Conservation (phyloP, 352 stramenopile genomes). For the Pythium phragmitis region DNA sequence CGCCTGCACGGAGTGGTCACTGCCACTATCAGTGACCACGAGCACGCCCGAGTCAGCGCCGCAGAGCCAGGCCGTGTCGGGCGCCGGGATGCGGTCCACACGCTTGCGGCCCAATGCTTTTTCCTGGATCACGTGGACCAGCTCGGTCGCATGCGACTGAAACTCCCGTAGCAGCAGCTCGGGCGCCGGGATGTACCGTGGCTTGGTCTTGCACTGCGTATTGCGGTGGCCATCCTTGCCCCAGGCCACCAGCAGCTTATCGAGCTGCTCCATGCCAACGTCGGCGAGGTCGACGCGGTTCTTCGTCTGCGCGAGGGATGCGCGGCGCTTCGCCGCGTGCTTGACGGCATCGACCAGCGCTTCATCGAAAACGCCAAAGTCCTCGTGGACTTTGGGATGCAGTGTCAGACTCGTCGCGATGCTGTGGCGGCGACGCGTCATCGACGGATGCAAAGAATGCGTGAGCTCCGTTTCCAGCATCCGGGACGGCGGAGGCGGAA, state of each 20-base stretch:
- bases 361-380: slow-evolving; percentile 66
- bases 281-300: slow-evolving; percentile 74
- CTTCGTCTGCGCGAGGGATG: slow-evolving; percentile 49
- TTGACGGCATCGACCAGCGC: slow-evolving; percentile 64
- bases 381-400: slow-evolving; percentile 2
- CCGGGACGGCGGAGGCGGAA: background rate
- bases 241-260: slow-evolving; percentile 66
- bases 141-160: slow-evolving; percentile 52
- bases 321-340: slow-evolving; percentile 53
- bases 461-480: slow-evolving; percentile 39
- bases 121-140: slow-evolving; percentile 72
- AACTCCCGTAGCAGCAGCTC: slow-evolving; percentile 74
- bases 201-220: slow-evolving; percentile 60
- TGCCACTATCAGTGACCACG: slow-evolving; percentile 39
- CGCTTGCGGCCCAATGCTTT: slow-evolving; percentile 67
- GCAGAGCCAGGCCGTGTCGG: slow-evolving; percentile 61
- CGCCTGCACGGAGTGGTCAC: slow-evolving; percentile 5
- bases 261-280: slow-evolving; percentile 67
- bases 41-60: slow-evolving; percentile 45
- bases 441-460: slow-evolving; percentile 46
- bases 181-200: slow-evolving; percentile 70
- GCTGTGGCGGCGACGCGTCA: slow-evolving; percentile 31
- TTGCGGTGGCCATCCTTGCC: slow-evolving; percentile 69
- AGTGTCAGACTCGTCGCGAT: slow-evolving; percentile 13
- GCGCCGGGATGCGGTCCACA: slow-evolving; percentile 63